These are phyloP conservation scores for Suillus clintonianus DNA, from an alignment of 768 basidiomycete species.

Conservation along the genomic window DNA sequence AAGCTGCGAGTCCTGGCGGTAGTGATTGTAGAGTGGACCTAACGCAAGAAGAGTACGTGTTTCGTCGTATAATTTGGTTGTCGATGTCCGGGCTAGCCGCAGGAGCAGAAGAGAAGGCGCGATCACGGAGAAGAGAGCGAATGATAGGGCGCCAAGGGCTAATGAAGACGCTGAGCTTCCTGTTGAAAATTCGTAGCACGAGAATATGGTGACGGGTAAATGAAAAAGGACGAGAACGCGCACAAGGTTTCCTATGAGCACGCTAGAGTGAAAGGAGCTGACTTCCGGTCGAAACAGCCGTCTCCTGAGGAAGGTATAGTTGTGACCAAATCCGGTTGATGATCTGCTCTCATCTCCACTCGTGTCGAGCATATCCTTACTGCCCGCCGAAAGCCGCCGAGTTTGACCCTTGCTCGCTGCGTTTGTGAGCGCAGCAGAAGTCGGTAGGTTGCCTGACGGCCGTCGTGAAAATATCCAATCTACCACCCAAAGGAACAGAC, in stretches of 20 bases:
- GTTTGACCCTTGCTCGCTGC: conserved; percentile 30
- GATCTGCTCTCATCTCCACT: conserved; percentile 31
- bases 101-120: conserved; percentile 74
- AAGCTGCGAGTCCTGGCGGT: conserved; percentile 86
- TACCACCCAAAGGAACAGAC: conserved; percentile 69
- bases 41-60: conserved; percentile 87
- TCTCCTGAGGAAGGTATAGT: conserved; percentile 27
- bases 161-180: conserved; percentile 57
- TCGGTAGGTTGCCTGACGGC: conserved; percentile 18
- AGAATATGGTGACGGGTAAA: conserved; percentile 90
- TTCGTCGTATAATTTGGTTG: conserved; percentile 92
- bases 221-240: conserved; percentile 92
- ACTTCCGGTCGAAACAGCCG: conserved; percentile 52
- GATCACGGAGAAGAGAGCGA: conserved; percentile 76
- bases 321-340: conserved; percentile 24
- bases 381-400: conserved; percentile 43
- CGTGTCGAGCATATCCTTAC: conserved; percentile 54
- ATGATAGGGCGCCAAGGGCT: conserved; percentile 80
- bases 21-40: conserved; percentile 94
- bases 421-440: conserved; percentile 17
- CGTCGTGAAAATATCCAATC: conserved; percentile 52
- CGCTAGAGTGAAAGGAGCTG: conserved; percentile 78
- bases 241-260: conserved; percentile 88
- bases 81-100: conserved; percentile 78
- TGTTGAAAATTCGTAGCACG: conserved; percentile 62